Base-by-base conservation (phyloP, 2,329 filamentous ascomycete species). In the Trichoderma lentiforme region DNA sequence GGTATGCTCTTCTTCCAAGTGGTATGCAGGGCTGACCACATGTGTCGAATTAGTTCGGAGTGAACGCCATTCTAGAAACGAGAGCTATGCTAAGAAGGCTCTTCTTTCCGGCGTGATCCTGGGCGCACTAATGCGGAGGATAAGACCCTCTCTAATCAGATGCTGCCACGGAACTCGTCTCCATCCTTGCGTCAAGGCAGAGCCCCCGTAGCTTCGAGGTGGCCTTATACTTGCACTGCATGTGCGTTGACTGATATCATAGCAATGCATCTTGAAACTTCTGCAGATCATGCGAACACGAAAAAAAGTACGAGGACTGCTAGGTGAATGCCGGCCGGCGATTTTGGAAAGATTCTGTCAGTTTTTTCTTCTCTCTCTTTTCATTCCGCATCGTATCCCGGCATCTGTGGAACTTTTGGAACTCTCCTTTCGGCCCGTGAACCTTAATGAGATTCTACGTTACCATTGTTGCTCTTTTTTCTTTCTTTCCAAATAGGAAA, bases 11-110 rank as follows among this genome's bases (percentile, higher is more conserved):
- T 58, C 36, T 51, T 43, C 24, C 39, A 57, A 51, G 66, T 51
- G 57, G 26, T 21, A 62, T 70, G 66, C 66, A 70, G 66, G 56
- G 66, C 66, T 70, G 57, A 62, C 57, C 26, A 47, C 53, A 60
- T 34, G 57, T 60, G 24, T 34, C 47, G 21, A 30, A 47, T 39
- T 28, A 58, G 39, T 15, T 51, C 30, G 28, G 39, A 61, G 57
- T 61, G 66, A 70, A 70, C 66, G 66, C 66, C 56, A 60, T 70
- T 70, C 66, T 70, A 70, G 66, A 70, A 70, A 61, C 36, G 61
- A 32, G 60, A 61, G 66, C 57, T 18, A 32, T 53, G 28, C 57
- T 39, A 34, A 58, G 39, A 61, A 70, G 53, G 21, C 56, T 36
- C 26, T 26, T 53, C n/a, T 32, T 62, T 26, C 39, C 57, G 57